A percentile compares a stretch with the other conserved stretches of the same genome.
Conservation (phyloP, 176 grass and related monocot genomes). For the Carex parvula region DNA sequence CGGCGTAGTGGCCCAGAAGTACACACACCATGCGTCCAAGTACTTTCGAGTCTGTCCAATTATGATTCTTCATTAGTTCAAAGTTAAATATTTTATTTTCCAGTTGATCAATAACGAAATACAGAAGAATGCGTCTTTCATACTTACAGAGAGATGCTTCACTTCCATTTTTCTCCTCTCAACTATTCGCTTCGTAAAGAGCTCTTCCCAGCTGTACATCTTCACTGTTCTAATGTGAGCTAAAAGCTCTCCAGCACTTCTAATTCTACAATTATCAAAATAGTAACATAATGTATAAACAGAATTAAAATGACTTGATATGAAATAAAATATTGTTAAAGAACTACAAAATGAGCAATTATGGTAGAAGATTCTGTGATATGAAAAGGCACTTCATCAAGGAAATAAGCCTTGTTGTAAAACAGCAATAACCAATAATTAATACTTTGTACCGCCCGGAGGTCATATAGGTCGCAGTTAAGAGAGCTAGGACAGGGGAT, state of each 20-base stretch:
- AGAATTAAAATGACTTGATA: neutral
- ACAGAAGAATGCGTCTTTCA: conserved; percentile 8
- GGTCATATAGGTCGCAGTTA: no score
- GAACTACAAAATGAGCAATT: neutral
- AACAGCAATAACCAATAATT: neutral
- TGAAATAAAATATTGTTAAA: neutral
- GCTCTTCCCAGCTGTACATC: conserved; percentile 89
- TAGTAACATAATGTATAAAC: neutral
- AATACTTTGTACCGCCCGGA: no score
- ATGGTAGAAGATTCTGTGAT: neutral
- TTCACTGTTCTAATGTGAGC: conserved; percentile 90
- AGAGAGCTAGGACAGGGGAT: no score
- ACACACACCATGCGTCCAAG: conserved; percentile 98
- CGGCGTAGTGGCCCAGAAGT: conserved; percentile 97
- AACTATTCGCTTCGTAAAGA: conserved; percentile 72
- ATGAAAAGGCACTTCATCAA: neutral
- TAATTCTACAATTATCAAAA: conserved; percentile 47
- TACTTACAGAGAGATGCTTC: conserved; percentile 78
- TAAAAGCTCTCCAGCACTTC: conserved; percentile 87
- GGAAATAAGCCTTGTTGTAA: neutral
- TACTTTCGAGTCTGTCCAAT: conserved; percentile 80
- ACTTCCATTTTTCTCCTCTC: conserved; percentile 88
- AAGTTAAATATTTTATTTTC: neutral
- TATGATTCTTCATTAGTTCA: neutral
- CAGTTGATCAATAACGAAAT: neutral